Evolutionary conservation across 2,329 filamentous ascomycete genomes (phyloP), one percentile per base, ranked within the genome.

Genomic region (Huntiella moniliformis): DNA sequence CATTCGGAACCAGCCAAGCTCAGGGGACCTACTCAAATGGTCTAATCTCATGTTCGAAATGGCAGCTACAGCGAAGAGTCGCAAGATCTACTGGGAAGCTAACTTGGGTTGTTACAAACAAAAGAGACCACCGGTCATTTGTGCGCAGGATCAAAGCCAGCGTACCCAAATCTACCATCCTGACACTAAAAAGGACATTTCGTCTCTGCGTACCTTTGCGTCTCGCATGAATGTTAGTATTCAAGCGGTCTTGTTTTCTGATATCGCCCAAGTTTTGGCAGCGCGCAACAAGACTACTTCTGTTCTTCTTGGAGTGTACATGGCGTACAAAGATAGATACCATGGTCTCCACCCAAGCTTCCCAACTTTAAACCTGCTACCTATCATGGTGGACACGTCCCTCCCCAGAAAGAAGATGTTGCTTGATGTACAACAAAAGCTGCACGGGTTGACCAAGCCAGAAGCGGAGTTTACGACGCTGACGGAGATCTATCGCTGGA

Each of bases 341-440:
- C 60, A 68, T 6, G 62, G 68, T 1, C 62, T 71, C 2, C 56
- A 64, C 0, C 52, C 53, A 0, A 62, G 69, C 0, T 77, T 74
- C 31, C 86, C 87, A 0, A 91, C 83, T 0, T 67, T 95, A 15
- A 87, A 82, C 52, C 67, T 95, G 3, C 68, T 93, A 1, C 85
- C 86, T 0, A 60, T 95, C 0, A 67, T 68, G 8, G 69, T 91
- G 1, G 22, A 28, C 22, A 28, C 22, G 22, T 28, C 22, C 22
- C 22, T 28, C 22, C 22, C 22, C 3, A 28, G 22, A 28, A 56
- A 52, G 4, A 22, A 58, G 5, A 15, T 28, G 7, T 37, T 33
- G 10, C 33, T 17, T n/a, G 22, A 37, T 16, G 41, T 48, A 15
- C 46, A 48, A 41, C 5, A 16, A 5, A 10, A 37, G 16, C 41